phyloP scores from a whole-genome alignment of 2,329 filamentous ascomycete species.

The Pseudogymnoascus sp. region DNA sequence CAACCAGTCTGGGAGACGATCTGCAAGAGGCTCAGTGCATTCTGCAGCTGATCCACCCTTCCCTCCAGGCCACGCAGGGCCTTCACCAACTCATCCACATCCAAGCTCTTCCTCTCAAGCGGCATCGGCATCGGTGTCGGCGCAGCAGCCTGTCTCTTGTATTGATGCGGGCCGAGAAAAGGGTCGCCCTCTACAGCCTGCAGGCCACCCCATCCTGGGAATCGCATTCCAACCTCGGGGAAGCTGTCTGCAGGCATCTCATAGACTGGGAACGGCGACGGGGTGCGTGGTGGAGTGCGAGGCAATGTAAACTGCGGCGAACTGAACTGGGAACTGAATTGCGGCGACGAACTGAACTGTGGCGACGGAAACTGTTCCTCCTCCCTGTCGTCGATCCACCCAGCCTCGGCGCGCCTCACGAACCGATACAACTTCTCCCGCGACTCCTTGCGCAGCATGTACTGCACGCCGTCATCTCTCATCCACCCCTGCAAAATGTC shows the following conservation, averaged over 20 bases:
- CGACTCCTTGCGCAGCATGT: slow-evolving; percentile 1
- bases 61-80: neutral
- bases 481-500: slow-evolving; percentile 1
- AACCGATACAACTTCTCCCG: slow-evolving; percentile 2
- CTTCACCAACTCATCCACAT: neutral
- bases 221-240: neutral
- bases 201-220: neutral
- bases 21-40: neutral
- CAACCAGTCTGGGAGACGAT: neutral
- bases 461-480: neutral
- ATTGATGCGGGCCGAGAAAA: neutral
- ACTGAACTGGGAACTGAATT: neutral
- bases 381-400: neutral
- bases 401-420: neutral
- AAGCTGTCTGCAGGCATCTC: slow-evolving; percentile 3
- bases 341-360: neutral
- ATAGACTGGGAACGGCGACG: neutral
- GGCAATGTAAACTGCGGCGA: neutral
- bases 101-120: neutral
- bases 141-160: neutral
- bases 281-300: neutral
- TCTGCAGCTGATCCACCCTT: neutral
- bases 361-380: neutral
- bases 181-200: neutral
- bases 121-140: neutral